phyloP scores from a whole-genome alignment of 352 stramenopile species.

The Phytophthora chlamydospora region DNA sequence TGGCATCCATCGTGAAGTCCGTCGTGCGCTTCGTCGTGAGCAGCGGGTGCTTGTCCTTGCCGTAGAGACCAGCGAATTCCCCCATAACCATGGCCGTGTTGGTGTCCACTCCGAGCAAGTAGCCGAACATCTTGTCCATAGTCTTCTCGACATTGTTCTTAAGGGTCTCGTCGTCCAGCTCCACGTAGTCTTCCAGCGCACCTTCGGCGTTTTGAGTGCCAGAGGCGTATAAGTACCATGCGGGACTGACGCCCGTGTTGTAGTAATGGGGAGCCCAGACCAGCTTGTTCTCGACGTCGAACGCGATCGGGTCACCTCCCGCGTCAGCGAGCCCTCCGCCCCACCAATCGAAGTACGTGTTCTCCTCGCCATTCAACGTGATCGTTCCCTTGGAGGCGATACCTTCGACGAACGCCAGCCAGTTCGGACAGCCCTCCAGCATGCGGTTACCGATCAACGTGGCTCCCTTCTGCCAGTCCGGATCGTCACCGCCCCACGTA shows the following conservation, averaged over 20 bases:
- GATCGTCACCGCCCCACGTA: constrained; percentile 46
- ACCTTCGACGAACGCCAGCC: constrained; percentile 73
- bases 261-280: constrained; percentile 84
- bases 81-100: constrained; percentile 64
- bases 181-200: constrained; percentile 42
- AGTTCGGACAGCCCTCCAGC: constrained; percentile 67
- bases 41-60: constrained; percentile 53
- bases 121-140: constrained; percentile 78
- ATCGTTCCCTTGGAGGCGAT: constrained; percentile 60
- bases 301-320: constrained; percentile 43
- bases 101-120: constrained; percentile 47
- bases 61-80: constrained; percentile 73
- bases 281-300: constrained; percentile 58
- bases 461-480: constrained; percentile 63
- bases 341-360: constrained; percentile 76
- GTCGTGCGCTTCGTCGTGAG: constrained; percentile 69
- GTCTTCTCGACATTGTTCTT: constrained; percentile 64
- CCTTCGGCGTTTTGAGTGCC: constrained; percentile 40
- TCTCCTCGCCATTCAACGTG: constrained; percentile 35
- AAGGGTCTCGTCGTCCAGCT: constrained; percentile 61
- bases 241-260: constrained; percentile 69
- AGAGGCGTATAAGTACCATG: constrained; percentile 66
- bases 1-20: constrained; percentile 71
- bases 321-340: constrained; percentile 60
- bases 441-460: constrained; percentile 69